A percentile compares a stretch with the other conserved stretches of the same genome.
Evolutionary conservation across 129 eudicot genomes (phyloP).

Genomic region (Saposhnikovia divaricata): DNA sequence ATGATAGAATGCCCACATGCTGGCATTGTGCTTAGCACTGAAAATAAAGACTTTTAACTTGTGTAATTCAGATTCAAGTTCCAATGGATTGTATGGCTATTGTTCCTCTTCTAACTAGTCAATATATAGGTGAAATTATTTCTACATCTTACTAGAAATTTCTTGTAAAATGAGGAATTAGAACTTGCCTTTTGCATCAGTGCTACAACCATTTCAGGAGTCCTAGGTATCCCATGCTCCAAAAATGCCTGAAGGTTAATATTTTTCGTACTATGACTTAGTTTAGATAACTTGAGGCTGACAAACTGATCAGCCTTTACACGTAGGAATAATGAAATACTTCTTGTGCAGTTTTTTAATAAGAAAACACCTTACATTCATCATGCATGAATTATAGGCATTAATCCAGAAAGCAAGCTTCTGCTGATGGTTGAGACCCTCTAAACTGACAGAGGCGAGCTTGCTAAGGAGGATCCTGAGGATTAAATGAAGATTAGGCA

Average conservation of each 20-base stretch:
- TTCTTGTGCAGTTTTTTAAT: not conserved
- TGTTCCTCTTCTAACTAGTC: not conserved
- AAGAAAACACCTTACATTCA: slow-evolving; percentile 56
- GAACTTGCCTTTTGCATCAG: slow-evolving; percentile 73
- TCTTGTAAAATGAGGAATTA: not conserved
- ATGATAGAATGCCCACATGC: not conserved
- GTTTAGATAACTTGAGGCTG: not conserved
- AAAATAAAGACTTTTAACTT: not conserved
- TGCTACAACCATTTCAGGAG: slow-evolving; percentile 53
- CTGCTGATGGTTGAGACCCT: slow-evolving; percentile 74
- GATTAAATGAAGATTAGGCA: slow-evolving; percentile 2
- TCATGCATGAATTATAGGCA: slow-evolving; percentile 73
- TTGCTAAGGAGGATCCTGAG: slow-evolving; percentile 77
- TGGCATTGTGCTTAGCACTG: not conserved
- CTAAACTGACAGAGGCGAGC: slow-evolving; percentile 55
- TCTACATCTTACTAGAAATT: not conserved
- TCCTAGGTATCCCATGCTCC: slow-evolving; percentile 76
- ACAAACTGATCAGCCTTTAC: not conserved
- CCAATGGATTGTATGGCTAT: not conserved
- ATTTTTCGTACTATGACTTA: not conserved
- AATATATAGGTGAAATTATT: not conserved
- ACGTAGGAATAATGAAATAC: not conserved
- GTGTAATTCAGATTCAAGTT: slow-evolving; percentile 2
- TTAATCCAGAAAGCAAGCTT: slow-evolving; percentile 98
- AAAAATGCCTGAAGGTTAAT: slow-evolving; percentile 56